Base-by-base conservation (phyloP, 176 grass and related monocot species). In the Musa acuminata region DNA sequence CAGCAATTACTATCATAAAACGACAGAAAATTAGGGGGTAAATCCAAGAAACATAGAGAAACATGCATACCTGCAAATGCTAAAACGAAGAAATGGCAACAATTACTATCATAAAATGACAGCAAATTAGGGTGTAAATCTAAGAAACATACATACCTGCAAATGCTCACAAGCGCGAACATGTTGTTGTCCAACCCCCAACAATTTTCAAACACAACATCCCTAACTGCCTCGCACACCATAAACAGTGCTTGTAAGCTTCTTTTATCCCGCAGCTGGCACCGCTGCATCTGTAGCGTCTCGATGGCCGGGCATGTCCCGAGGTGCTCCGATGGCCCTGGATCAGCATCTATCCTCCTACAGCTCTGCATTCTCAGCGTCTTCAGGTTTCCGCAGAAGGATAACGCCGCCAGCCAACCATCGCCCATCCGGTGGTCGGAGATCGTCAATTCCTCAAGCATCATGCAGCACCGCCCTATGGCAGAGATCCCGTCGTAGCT, bases 391-490 rank as follows among this genome's bases (percentile, higher is more conserved):
- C 86, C 88, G 49, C 95, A 98, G 82, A 91, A 98, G 12, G 90
- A 84, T 1, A 98, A 79, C 1, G 83, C 90, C 0, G 95, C 80
- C 52, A 93, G 68, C 95, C 95, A 98, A 8, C 95, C 95, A 1
- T 20, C 80, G 25, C 91, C 95, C 90, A 98, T 93, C 64, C 81
- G 82, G 80, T 98, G 86, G 57, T 91, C 72, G 0, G 80, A 51
- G 20, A 98, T 93, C 51, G 89, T 91, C 72, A 98, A 77, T 82
- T 98, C 95, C 82, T 98, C 90, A 1, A 98, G 86, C 95, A 98
- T 98, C 7, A 75, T 77, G 24, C 95, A 98, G 79, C 95, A 98
- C 8, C 90, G 84, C 0, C 95, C 95, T 0, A 98, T 89, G 62
- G 90, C 95, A 0, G 90, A 87, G 21, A 98, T 84, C 43, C 95